Evolutionary conservation across 768 basidiomycete species (phyloP), one percentile per base, ranked within the genome.

Genomic region (Amyloporia xantha): DNA sequence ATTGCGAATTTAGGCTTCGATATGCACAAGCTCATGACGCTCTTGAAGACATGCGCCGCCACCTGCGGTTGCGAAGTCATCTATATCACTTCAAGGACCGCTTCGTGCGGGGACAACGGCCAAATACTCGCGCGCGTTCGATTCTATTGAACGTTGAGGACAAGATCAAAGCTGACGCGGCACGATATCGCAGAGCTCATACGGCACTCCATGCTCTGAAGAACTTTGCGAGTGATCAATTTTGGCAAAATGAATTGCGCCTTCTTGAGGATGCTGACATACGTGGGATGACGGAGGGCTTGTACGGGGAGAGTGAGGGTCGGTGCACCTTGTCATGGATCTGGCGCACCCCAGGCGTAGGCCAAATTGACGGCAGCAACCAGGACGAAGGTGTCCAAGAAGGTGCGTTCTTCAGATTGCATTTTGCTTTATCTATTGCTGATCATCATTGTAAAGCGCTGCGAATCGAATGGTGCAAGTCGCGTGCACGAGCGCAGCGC

Each of bases 391-490:
- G 15, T 3, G 12, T 41, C 6, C 41, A 41, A 7, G 41, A 41
- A 12, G 20, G 41, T 41, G 24, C 6, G 41, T 24, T 5, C 9
- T 24, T n/a, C n/a, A n/a, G n/a, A n/a, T n/a, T n/a, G n/a, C n/a
- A n/a, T n/a, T n/a, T n/a, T n/a, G n/a, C n/a, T n/a, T n/a, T n/a
- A n/a, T n/a, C n/a, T n/a, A n/a, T n/a, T n/a, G n/a, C n/a, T n/a
- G n/a, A n/a, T n/a, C n/a, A n/a, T n/a, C n/a, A n/a, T n/a, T n/a
- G n/a, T n/a, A n/a, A n/a, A 41, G 23, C 23, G 2, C 33, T 54
- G 17, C 55, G 49, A 10, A 26, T 52, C 1, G 55, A 54, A 37
- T 57, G 55, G 53, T 40, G 41, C 20, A 51, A 52, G 23, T 47
- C 45, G 10, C 49, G 49, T 11, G 50, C 51, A 1, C 47, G 51